A percentile compares a stretch with the other conserved stretches of the same genome.
phyloP scores from a whole-genome alignment of 1,139 yeast genomes.

The Geotrichum phurueaensis region DNA sequence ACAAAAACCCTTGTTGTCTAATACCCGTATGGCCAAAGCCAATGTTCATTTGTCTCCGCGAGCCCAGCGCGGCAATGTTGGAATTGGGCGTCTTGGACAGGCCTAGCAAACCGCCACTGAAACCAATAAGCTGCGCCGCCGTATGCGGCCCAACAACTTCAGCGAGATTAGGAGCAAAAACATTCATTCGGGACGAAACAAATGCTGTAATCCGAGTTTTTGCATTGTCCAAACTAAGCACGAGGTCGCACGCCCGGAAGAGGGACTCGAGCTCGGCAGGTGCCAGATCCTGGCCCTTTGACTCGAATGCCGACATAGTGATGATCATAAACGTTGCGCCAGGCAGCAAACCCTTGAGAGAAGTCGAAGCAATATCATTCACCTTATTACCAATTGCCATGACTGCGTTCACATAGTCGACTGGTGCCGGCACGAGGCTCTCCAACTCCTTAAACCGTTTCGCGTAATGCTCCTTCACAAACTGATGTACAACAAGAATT shows the following conservation, averaged over 20 bases:
- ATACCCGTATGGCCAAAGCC: conserved; percentile 44
- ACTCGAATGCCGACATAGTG: conserved; percentile 63
- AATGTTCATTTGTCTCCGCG: conserved; percentile 46
- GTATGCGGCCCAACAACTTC: conserved; percentile 67
- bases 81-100: conserved; percentile 74
- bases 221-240: conserved; percentile 45
- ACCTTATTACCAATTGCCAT: conserved; percentile 49
- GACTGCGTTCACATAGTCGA: conserved; percentile 57
- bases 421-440: conserved; percentile 55
- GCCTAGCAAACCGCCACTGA: conserved; percentile 65
- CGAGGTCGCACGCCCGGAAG: conserved; percentile 43
- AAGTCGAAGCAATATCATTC: conserved; percentile 24
- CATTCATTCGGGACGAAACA: conserved; percentile 51
- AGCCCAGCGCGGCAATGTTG: conserved; percentile 75
- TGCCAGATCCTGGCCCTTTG: conserved; percentile 35
- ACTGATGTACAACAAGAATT: conserved; percentile 45
- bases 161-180: conserved; percentile 75
- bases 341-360: conserved; percentile 42
- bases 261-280: conserved; percentile 41
- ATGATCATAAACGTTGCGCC: conserved; percentile 67
- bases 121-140: conserved; percentile 67
- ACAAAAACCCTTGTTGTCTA: conserved; percentile 56
- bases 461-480: conserved; percentile 50
- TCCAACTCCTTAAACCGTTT: conserved; percentile 69
- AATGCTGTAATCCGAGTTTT: conserved; percentile 45